Percentiles rank a stretch among this genome's conserved stretches.
These are phyloP conservation scores for Ambrosiella xylebori DNA, from an alignment of 2,329 filamentous ascomycete species.

Conservation along the genomic window DNA sequence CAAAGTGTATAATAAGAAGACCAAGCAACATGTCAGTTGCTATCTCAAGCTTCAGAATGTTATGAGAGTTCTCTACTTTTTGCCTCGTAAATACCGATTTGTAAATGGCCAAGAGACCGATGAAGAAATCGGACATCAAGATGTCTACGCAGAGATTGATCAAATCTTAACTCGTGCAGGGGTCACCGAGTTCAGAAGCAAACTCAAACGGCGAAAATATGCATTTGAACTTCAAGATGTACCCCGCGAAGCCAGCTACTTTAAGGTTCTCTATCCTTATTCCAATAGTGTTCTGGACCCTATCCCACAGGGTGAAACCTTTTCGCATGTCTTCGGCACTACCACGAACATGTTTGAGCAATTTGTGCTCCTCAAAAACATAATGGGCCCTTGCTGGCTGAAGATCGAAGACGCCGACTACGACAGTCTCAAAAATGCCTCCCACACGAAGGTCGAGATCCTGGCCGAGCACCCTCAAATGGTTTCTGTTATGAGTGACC, in stretches of 20 bases:
- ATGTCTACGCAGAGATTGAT: slow-evolving; percentile 84
- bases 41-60: slow-evolving; percentile 96
- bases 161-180: slow-evolving; percentile 72
- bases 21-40: slow-evolving; percentile 64
- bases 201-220: slow-evolving; percentile 76
- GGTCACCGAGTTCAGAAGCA: slow-evolving; percentile 76
- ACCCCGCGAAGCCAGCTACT: slow-evolving; percentile 75
- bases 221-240: slow-evolving; percentile 82
- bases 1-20: slow-evolving; percentile 83
- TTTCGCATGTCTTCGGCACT: slow-evolving; percentile 82
- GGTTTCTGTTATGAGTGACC: slow-evolving; percentile 55
- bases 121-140: slow-evolving; percentile 68
- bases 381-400: slow-evolving; percentile 98
- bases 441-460: slow-evolving; percentile 92
- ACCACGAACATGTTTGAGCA: slow-evolving; percentile 94
- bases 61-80: slow-evolving; percentile 76
- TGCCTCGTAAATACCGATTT: slow-evolving; percentile 52
- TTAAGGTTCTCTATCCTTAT: slow-evolving; percentile 94
- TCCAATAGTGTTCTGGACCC: slow-evolving; percentile 47
- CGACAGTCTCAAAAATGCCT: slow-evolving; percentile 70
- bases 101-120: slow-evolving; percentile 47
- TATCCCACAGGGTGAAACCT: slow-evolving; percentile 65
- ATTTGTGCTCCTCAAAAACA: slow-evolving; percentile 95
- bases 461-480: slow-evolving; percentile 61
- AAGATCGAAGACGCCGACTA: slow-evolving; percentile 80